A percentile compares a stretch with the other conserved stretches of the same genome.
Evolutionary conservation across 805 yeast genomes (phyloP).

Genomic region (Sugiyamaella mastotermitis): DNA sequence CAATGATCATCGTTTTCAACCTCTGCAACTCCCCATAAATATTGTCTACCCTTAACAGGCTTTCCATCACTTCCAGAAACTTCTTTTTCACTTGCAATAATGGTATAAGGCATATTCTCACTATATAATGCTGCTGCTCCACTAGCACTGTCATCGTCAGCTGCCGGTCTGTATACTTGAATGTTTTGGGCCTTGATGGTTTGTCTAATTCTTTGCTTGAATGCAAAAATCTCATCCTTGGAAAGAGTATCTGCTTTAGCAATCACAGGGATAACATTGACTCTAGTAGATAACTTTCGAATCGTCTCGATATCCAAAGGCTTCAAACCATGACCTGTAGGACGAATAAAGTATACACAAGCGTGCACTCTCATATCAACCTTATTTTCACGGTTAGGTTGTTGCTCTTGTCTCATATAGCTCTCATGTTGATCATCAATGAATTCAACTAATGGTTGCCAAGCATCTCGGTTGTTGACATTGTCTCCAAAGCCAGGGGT

Average conservation of each 20-base stretch:
- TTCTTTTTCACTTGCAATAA: conserved; percentile 59
- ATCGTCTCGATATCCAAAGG: conserved; percentile 68
- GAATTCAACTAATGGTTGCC: conserved; percentile 64
- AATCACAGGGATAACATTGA: conserved; percentile 76
- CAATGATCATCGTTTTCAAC: conserved; percentile 73
- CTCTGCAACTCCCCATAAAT: conserved; percentile 83
- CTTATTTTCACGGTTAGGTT: conserved; percentile 51
- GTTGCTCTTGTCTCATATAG: conserved; percentile 70
- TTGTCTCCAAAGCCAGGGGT: conserved; percentile 74
- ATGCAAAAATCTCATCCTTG: conserved; percentile 43
- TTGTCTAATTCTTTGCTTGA: conserved; percentile 48
- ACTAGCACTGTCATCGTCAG: conserved; percentile 31
- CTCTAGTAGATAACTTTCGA: conserved; percentile 63
- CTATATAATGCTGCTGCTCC: conserved; percentile 18
- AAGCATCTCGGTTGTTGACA: conserved; percentile 57
- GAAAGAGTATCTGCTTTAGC: conserved; percentile 76
- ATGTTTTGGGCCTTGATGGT: conserved; percentile 52
- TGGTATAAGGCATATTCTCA: conserved; percentile 57
- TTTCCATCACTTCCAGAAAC: conserved; percentile 40
- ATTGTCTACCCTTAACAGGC: conserved; percentile 64
- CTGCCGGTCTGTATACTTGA: conserved; percentile 46
- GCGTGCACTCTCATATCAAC: conserved; percentile 73
- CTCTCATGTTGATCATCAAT: conserved; percentile 74
- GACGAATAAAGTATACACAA: conserved; percentile 75
- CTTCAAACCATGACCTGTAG: conserved; percentile 55